A percentile compares a stretch with the other conserved stretches of the same genome.
Evolutionary conservation across 2,329 filamentous ascomycete genomes (phyloP).

Genomic region (Neocucurbitaria cava): DNA sequence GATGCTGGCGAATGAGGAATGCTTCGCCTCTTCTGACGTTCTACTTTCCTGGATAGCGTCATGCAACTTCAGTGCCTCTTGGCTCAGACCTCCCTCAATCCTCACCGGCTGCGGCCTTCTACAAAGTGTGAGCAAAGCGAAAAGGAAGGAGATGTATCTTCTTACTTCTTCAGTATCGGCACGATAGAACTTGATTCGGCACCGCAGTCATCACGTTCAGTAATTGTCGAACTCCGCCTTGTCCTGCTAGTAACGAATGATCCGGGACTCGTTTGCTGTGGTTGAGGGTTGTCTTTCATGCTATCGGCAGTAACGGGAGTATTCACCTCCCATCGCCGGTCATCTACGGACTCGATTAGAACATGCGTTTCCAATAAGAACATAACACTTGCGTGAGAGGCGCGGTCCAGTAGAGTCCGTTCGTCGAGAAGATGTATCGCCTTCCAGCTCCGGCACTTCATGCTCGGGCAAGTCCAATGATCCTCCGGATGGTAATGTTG

Average conservation of each 20-base stretch:
- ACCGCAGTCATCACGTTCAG: conserved; percentile 9
- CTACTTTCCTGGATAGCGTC: conserved; percentile 11
- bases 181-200: background rate
- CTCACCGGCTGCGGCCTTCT: conserved; percentile 24
- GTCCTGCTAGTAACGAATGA: conserved; percentile 34
- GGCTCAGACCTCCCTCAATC: conserved; percentile 25
- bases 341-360: conserved; percentile 29
- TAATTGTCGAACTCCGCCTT: conserved; percentile 26
- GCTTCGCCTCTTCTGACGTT: conserved; percentile 7
- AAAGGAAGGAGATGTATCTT: background rate
- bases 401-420: conserved; percentile 37
- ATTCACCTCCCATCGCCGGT: conserved; percentile 33
- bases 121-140: conserved; percentile 6
- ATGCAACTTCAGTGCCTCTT: conserved; percentile 31
- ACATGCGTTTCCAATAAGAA: background rate
- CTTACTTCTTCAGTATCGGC: conserved; percentile 7
- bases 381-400: conserved; percentile 32
- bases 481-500: conserved; percentile 42
- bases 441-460: conserved; percentile 41
- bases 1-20: conserved; percentile 14
- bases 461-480: conserved; percentile 35
- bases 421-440: conserved; percentile 37
- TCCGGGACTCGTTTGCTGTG: conserved; percentile 31
- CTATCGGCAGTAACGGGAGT: conserved; percentile 27
- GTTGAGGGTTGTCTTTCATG: conserved; percentile 29